Conservation (phyloP, 2,329 filamentous ascomycete species). For the Dendryphion nanum region DNA sequence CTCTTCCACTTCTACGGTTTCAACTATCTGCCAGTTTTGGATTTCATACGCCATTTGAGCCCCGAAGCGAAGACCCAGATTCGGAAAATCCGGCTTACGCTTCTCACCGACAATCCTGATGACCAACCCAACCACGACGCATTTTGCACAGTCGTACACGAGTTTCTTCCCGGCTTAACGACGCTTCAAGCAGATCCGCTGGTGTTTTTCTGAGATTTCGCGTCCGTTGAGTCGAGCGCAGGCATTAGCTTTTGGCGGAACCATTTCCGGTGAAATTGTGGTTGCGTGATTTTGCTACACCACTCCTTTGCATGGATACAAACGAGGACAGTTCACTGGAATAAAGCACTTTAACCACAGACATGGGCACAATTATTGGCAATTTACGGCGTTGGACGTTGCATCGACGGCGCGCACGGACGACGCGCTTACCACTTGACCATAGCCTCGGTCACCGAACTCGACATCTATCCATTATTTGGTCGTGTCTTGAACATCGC, state of each 20-base stretch:
- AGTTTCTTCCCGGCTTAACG: slow-evolving; percentile 36
- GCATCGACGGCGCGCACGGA: too few species aligned
- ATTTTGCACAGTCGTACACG: slow-evolving; percentile 41
- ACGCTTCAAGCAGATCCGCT: slow-evolving; percentile 38
- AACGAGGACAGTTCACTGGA: too few species aligned
- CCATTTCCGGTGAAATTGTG: not conserved
- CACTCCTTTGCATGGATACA: not conserved
- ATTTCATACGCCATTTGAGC: slow-evolving; percentile 39
- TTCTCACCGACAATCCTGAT: slow-evolving; percentile 35
- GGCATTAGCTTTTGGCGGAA: too few species aligned
- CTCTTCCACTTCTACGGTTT: slow-evolving; percentile 41
- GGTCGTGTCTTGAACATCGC: too few species aligned
- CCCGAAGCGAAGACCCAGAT: slow-evolving; percentile 38
- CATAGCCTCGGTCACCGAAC: too few species aligned
- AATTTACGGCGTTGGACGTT: too few species aligned
- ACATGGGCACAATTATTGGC: too few species aligned
- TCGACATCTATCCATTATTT: too few species aligned
- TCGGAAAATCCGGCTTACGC: slow-evolving; percentile 37
- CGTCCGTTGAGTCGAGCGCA: too few species aligned
- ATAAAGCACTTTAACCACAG: too few species aligned
- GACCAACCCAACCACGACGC: slow-evolving; percentile 34
- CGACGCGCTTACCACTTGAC: too few species aligned
- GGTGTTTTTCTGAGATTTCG: slow-evolving; percentile 29
- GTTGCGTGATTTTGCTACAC: slow-evolving; percentile 5
- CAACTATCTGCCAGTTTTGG: slow-evolving; percentile 40